Percentiles rank a stretch among this genome's conserved stretches.
Conservation (phyloP, 2,329 filamentous ascomycete genomes). For the Claviceps maximensis region DNA sequence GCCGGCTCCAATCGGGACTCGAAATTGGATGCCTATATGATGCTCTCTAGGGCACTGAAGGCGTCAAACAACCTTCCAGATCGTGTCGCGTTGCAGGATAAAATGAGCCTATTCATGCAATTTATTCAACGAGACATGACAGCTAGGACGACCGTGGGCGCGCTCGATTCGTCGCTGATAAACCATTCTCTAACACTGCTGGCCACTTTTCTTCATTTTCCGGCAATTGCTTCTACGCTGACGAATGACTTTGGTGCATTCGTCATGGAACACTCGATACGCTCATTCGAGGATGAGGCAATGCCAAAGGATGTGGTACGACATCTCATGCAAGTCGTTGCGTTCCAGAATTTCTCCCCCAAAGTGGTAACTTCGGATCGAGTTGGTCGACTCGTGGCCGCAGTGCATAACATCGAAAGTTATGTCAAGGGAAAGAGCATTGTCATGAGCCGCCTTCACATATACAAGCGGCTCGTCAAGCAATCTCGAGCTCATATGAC, state of each 20-base stretch:
- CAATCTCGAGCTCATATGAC: slow-evolving; percentile 61
- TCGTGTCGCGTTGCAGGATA: slow-evolving; percentile 55
- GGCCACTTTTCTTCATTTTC: slow-evolving; percentile 61
- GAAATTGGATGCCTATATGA: slow-evolving; percentile 75
- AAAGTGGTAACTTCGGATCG: slow-evolving; percentile 63
- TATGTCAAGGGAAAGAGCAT: slow-evolving; percentile 71
- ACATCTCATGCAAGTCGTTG: slow-evolving; percentile 68
- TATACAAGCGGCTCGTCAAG: slow-evolving; percentile 65
- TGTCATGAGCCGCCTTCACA: slow-evolving; percentile 58
- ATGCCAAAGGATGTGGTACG: slow-evolving; percentile 67
- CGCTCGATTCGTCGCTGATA: slow-evolving; percentile 54
- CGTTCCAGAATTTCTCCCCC: slow-evolving; percentile 62
- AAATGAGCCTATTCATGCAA: slow-evolving; percentile 63
- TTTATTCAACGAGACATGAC: slow-evolving; percentile 76
- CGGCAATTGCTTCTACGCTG: slow-evolving; percentile 55
- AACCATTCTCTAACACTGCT: slow-evolving; percentile 69
- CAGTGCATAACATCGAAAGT: slow-evolving; percentile 59
- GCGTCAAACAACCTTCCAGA: slow-evolving; percentile 74
- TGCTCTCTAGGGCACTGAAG: slow-evolving; percentile 62
- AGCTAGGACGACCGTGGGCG: slow-evolving; percentile 41
- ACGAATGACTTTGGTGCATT: slow-evolving; percentile 68
- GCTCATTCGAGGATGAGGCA: slow-evolving; percentile 52
- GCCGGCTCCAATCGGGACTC: slow-evolving; percentile 58
- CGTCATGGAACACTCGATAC: slow-evolving; percentile 69
- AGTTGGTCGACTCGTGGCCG: slow-evolving; percentile 55